A percentile compares a stretch with the other conserved stretches of the same genome.
Evolutionary conservation across 2,329 filamentous ascomycete species (phyloP).

Genomic region (Sphaerulina vaccinii): DNA sequence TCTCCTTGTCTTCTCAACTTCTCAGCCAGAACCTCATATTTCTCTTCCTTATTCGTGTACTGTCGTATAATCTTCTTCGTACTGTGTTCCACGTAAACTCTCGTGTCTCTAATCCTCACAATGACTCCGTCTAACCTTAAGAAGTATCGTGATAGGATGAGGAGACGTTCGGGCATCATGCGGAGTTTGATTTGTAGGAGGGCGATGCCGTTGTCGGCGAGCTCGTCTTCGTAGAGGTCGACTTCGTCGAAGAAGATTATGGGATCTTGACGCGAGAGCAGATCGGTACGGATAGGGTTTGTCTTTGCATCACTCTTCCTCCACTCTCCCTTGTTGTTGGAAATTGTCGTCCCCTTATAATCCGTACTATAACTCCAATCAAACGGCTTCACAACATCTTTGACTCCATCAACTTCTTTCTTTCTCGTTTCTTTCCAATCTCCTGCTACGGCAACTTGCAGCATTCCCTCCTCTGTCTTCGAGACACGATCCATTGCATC

Average conservation of each 20-base stretch:
- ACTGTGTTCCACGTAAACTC: conserved; percentile 87
- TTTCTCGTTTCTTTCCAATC: conserved; percentile 78
- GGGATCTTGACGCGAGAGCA: conserved; percentile 84
- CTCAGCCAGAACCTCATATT: conserved; percentile 71
- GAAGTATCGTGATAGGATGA: conserved; percentile 83
- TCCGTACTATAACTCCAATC: conserved; percentile 97
- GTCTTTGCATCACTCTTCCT: conserved; percentile 37
- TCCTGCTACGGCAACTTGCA: conserved; percentile 88
- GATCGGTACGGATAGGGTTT: conserved; percentile 74
- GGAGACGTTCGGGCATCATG: conserved; percentile 85
- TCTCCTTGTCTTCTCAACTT: conserved; percentile 59
- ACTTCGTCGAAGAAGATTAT: conserved; percentile 98
- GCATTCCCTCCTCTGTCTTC: conserved; percentile 87
- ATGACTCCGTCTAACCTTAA: conserved; percentile 91
- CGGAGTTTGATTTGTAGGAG: conserved; percentile 86
- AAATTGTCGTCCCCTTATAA: conserved; percentile 69
- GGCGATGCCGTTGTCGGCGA: conserved; percentile 95
- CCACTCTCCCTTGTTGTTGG: conserved; percentile 25
- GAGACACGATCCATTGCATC: conserved; percentile 88
- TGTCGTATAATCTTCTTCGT: conserved; percentile 78
- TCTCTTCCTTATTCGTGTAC: conserved; percentile 83
- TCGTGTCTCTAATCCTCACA: conserved; percentile 81
- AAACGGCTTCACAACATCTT: conserved; percentile 91
- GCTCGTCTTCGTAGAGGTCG: conserved; percentile 92
- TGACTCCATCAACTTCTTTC: conserved; percentile 73